Evolutionary conservation across 1,284 basidiomycete species (phyloP).

Genomic region (Boletus calvinii): DNA sequence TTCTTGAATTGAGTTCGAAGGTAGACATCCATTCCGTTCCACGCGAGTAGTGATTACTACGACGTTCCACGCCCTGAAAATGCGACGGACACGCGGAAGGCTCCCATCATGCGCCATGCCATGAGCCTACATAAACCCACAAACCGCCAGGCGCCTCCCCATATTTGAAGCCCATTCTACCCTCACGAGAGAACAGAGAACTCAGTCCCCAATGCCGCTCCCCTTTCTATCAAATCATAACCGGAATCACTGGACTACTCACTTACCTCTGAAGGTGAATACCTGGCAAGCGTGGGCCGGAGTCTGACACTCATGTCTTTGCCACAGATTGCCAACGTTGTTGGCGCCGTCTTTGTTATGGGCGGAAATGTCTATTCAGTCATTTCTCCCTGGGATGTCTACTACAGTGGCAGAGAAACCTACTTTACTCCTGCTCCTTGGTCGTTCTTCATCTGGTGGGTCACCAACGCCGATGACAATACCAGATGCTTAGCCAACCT

Average conservation of each 20-base stretch:
- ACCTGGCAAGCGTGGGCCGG: background rate
- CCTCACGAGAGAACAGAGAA: background rate
- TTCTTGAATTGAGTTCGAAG: constrained; percentile 6
- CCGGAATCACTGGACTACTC: constrained; percentile 29
- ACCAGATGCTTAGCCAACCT: constrained; percentile 8
- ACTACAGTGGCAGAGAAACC: constrained; percentile 75
- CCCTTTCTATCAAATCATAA: constrained; percentile 22
- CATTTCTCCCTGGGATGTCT: constrained; percentile 67
- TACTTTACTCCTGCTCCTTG: constrained; percentile 90
- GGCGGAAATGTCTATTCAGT: constrained; percentile 86
- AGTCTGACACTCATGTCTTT: constrained; percentile 11
- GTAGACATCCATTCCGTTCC: constrained; percentile 13
- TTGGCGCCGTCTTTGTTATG: constrained; percentile 76
- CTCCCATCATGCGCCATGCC: constrained; percentile 6
- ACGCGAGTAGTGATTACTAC: constrained; percentile 16
- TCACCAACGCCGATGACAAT: constrained; percentile 13
- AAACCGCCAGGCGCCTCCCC: constrained; percentile 11
- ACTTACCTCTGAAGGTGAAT: constrained; percentile 31
- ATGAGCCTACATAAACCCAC: constrained; percentile 29
- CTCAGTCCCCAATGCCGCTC: constrained; percentile 22
- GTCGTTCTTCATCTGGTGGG: constrained; percentile 80
- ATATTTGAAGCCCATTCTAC: constrained; percentile 14
- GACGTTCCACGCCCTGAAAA: constrained; percentile 26
- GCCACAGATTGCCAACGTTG: constrained; percentile 69
- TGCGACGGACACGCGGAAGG: constrained; percentile 30